Evolutionary conservation across 2,329 filamentous ascomycete species (phyloP).

Genomic region (Fusarium sp.): DNA sequence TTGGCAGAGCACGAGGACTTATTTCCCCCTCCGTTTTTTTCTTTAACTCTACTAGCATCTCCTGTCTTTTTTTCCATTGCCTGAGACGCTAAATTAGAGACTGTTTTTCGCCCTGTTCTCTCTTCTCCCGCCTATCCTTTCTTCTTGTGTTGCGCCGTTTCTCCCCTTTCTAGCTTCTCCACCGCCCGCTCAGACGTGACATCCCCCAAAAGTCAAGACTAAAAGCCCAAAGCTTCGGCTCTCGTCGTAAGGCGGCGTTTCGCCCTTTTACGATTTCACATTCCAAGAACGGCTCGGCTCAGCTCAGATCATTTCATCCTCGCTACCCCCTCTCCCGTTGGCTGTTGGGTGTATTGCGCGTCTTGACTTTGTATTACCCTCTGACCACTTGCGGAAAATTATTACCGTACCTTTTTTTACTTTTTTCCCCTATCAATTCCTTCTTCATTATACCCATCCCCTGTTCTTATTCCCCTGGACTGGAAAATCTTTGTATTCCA

Average conservation of each 20-base stretch:
- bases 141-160: slow-evolving; percentile 14
- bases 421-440: not conserved
- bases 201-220: not conserved
- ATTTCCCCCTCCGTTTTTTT: not conserved
- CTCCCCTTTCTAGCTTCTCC: slow-evolving; percentile 18
- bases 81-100: slow-evolving; percentile 6
- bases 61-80: not conserved
- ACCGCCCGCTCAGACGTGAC: slow-evolving; percentile 10
- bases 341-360: not conserved
- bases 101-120: slow-evolving; percentile 30
- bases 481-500: not conserved
- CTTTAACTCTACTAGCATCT: not conserved
- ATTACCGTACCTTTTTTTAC: not conserved
- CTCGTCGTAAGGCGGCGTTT: slow-evolving; percentile 15
- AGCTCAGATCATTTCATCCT: slow-evolving; percentile 3
- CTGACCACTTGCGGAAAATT: not conserved
- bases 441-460: not conserved
- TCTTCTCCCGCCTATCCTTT: slow-evolving; percentile 28
- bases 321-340: not conserved
- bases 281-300: not conserved
- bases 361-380: slow-evolving; percentile 1
- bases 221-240: no score
- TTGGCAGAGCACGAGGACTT: not conserved
- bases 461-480: not conserved
- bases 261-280: slow-evolving; percentile 17